Conservation (phyloP, 2,329 filamentous ascomycete genomes). For the Pestalotiopsis sp. region DNA sequence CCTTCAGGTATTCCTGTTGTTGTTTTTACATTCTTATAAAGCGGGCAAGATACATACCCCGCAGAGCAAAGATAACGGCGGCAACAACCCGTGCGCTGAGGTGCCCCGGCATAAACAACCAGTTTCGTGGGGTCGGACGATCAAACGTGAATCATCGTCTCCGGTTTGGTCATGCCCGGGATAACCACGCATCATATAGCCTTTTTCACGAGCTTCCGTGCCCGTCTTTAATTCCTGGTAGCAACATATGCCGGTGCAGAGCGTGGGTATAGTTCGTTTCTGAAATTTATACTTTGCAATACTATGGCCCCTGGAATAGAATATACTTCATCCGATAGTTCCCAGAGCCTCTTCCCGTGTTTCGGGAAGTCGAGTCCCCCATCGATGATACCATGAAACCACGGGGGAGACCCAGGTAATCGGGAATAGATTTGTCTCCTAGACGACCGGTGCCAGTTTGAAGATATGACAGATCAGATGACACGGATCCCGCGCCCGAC, state of each 20-base stretch:
- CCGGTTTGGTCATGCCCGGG: background rate
- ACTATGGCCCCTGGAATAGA: too few species aligned
- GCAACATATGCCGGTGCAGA: too few species aligned
- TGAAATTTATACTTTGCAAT: too few species aligned
- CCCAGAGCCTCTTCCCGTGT: too few species aligned
- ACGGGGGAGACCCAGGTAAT: background rate
- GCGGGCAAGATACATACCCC: background rate
- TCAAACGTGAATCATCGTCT: background rate
- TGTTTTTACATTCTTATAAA: background rate
- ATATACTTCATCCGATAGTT: too few species aligned
- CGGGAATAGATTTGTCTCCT: background rate
- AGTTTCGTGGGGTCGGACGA: background rate
- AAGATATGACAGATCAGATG: slow-evolving; percentile 27
- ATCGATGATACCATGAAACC: background rate
- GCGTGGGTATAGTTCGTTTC: too few species aligned
- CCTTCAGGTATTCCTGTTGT: background rate
- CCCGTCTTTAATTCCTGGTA: too few species aligned
- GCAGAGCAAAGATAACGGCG: background rate
- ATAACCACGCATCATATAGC: too few species aligned
- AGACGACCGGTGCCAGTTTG: background rate
- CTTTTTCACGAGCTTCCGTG: too few species aligned
- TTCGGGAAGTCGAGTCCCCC: too few species aligned
- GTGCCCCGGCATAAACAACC: background rate
- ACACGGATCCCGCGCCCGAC: slow-evolving; percentile 69
- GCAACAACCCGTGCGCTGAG: background rate